Evolutionary conservation across 768 basidiomycete species (phyloP).

Genomic region (Amanita brunnescens): DNA sequence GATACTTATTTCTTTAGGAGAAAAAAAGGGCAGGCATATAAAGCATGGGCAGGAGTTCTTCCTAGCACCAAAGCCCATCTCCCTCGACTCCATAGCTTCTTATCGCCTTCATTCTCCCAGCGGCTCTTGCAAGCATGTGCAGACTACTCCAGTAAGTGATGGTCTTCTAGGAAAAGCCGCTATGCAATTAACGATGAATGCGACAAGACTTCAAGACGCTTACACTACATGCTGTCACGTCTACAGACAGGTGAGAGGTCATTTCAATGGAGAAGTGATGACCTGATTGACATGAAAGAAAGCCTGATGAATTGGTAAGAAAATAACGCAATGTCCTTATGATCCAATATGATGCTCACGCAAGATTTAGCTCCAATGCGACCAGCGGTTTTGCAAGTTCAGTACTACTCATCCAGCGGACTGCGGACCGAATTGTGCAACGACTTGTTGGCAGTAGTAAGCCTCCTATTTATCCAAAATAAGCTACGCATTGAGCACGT

Average conservation of each 20-base stretch:
- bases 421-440: constrained; percentile 51
- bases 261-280: background rate
- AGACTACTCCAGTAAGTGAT: constrained; percentile 56
- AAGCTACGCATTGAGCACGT: background rate
- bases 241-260: constrained; percentile 37
- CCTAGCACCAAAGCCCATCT: constrained; percentile 6
- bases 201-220: constrained; percentile 50
- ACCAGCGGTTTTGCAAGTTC: constrained; percentile 60
- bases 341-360: constrained; percentile 3
- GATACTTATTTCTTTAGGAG: constrained; percentile 8
- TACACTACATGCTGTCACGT: constrained; percentile 52
- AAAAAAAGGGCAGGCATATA: constrained; percentile 8
- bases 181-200: constrained; percentile 13
- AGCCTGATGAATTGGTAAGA: constrained; percentile 57
- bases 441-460: constrained; percentile 75
- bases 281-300: background rate
- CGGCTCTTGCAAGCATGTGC: constrained; percentile 43
- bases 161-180: constrained; percentile 6
- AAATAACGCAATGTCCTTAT: constrained; percentile 6
- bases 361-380: constrained; percentile 50
- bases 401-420: constrained; percentile 51
- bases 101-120: constrained; percentile 14
- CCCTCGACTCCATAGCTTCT: constrained; percentile 11
- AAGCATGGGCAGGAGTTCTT: constrained; percentile 6
- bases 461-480: constrained; percentile 16